These are phyloP conservation scores for Pyracantha coccinea DNA, from an alignment of 331 rosid genomes.

Conservation along the genomic window DNA sequence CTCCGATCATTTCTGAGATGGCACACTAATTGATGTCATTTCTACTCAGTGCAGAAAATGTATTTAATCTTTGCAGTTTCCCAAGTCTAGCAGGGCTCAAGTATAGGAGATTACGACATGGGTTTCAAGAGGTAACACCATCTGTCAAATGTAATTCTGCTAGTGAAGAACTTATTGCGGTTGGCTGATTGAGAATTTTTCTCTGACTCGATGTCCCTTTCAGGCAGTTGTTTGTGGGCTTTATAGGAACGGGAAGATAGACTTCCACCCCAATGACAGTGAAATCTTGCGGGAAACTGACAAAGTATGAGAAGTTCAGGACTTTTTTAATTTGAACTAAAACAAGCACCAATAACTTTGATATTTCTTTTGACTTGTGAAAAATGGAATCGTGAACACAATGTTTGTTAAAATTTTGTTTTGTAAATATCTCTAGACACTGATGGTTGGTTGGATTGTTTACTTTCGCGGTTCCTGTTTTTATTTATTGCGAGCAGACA, in stretches of 20 bases:
- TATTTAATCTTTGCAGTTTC: conserved; percentile 67
- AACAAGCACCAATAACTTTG: neutral
- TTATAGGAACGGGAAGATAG: conserved; percentile 66
- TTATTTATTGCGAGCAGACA: neutral
- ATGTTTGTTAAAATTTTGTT: neutral
- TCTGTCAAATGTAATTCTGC: conserved; percentile 12
- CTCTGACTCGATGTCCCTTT: conserved; percentile 25
- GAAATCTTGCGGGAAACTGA: conserved; percentile 72
- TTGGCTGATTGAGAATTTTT: conserved; percentile 6
- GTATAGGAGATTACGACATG: conserved; percentile 56
- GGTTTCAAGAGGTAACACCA: conserved; percentile 57
- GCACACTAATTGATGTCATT: conserved; percentile 21
- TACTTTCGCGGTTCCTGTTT: neutral
- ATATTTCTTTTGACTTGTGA: neutral
- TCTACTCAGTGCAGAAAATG: conserved; percentile 66
- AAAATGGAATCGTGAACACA: neutral
- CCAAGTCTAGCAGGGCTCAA: conserved; percentile 60
- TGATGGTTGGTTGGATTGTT: neutral
- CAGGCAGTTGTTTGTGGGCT: conserved; percentile 94
- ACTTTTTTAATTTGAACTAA: neutral
- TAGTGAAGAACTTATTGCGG: conserved; percentile 3
- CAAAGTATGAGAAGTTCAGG: conserved; percentile 49
- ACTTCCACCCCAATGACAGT: conserved; percentile 79
- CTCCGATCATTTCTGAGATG: conserved; percentile 15
- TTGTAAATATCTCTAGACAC: neutral